A percentile compares a stretch with the other conserved stretches of the same genome.
Conservation (phyloP, 306 rosid genomes). For the Cucumis melo region DNA sequence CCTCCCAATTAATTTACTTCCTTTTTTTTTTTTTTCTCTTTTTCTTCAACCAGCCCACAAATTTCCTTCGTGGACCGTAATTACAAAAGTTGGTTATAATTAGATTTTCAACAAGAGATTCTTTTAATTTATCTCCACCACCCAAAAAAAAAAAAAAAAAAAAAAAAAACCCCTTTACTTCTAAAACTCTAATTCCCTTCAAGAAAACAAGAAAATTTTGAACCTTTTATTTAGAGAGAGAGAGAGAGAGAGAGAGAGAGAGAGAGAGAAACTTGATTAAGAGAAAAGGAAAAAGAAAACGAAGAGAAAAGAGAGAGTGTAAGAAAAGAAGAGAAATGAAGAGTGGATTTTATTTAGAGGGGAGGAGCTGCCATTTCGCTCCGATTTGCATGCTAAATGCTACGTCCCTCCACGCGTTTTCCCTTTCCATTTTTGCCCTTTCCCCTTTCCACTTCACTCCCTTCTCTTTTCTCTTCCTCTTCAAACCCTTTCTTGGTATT, state of each 20-base stretch:
- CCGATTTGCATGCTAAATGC: conserved; percentile 65
- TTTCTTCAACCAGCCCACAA: conserved; percentile 3
- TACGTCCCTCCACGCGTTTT: conserved; percentile 37
- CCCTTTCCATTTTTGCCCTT: conserved; percentile 15
- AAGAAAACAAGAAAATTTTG: neutral
- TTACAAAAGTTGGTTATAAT: neutral
- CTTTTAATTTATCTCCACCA: neutral
- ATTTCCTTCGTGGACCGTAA: conserved; percentile 4
- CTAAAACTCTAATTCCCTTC: neutral
- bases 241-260: neutral
- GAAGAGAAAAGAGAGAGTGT: neutral
- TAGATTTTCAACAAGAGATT: neutral
- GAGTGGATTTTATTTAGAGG: conserved; percentile 22
- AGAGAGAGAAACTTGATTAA: too few species aligned
- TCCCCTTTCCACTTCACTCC: neutral
- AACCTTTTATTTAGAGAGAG: neutral
- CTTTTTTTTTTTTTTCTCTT: neutral
- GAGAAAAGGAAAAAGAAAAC: neutral
- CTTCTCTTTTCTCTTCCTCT: neutral
- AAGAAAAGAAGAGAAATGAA: conserved; percentile 1
- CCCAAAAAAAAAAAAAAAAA: neutral
- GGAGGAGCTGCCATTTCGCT: conserved; percentile 53
- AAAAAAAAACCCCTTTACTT: neutral
- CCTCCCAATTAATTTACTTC: neutral
- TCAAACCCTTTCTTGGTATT: neutral